Base-by-base conservation (phyloP, 2,329 filamentous ascomycete genomes). In the Calcarisporium arbuscula region DNA sequence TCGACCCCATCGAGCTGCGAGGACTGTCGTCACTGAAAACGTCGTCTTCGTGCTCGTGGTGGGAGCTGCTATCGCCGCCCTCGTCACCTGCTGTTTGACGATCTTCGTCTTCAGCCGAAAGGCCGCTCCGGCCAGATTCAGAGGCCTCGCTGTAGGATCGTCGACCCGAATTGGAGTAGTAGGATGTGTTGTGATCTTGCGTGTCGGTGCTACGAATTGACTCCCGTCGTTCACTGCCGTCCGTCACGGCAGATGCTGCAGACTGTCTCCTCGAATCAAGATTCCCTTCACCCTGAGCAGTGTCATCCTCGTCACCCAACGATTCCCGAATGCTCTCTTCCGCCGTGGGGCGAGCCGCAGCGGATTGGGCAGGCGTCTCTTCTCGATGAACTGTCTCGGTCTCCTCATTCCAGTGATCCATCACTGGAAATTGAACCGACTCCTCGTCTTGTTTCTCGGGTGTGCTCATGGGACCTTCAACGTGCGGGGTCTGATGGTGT, bases 1-100 rank as follows among this genome's bases (percentile, higher is more conserved):
- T 60, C 2, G 73, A 77, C 3, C 70, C 71, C 36, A 74, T 51
- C 2, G 74, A 78, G 51, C 70, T 77, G 25, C 72, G 67, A 2
- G 66, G 68, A 52, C 67, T 80, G 56, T 62, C 65, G 44, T 72
- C 70, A 54, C 72, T 77, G 48, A 79, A 78, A 14, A 78, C 68
- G 32, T 77, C 72, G 45, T 75, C 70, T 16, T 74, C 70, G 28
- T 61, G 59, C 19, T 67, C 68, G 39, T 72, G 62, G 34, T 69
- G 70, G 1, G 68, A 74, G 51, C 67, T 70, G 49, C 59, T 67
- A 30, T 71, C 64, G 7, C 54, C 62, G 3, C 38, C 52, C 11
- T 54, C 52, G 2, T 53, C 51, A n/a, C 34, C 38, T 31, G 34
- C 43, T 14, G 6, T 27, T 36, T 43, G 41, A 19, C 38, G 31